A percentile compares a stretch with the other conserved stretches of the same genome.
These are phyloP conservation scores for Cryphonectria nitschkei DNA, from an alignment of 2,329 filamentous ascomycete species.

Conservation along the genomic window DNA sequence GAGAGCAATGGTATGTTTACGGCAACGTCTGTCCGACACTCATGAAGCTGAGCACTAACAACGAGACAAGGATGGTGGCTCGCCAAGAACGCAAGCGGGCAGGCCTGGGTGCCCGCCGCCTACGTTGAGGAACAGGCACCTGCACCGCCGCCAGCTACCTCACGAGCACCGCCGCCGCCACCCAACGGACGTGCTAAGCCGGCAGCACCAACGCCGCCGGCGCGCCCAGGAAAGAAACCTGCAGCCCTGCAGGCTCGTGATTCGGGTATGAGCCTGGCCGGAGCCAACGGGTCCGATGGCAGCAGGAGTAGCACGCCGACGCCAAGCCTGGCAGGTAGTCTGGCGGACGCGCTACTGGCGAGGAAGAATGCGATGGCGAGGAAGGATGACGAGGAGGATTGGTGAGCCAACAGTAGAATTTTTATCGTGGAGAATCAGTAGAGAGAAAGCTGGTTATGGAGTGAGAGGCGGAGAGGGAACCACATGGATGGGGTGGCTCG, in stretches of 20 bases:
- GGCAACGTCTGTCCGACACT: background rate
- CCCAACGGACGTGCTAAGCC: slow-evolving; percentile 66
- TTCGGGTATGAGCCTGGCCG: slow-evolving; percentile 65
- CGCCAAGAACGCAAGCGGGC: slow-evolving; percentile 71
- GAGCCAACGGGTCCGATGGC: slow-evolving; percentile 56
- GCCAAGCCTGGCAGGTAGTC: slow-evolving; percentile 70
- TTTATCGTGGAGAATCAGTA: background rate
- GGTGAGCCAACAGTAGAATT: slow-evolving; percentile 47
- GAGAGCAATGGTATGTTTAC: slow-evolving; percentile 83
- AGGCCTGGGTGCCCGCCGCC: slow-evolving; percentile 92
- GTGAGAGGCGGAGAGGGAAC: slow-evolving; percentile 2
- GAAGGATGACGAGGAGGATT: slow-evolving; percentile 72
- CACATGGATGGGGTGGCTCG: background rate
- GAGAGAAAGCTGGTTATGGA: slow-evolving; percentile 24
- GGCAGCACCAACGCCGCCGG: slow-evolving; percentile 75
- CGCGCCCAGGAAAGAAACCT: slow-evolving; percentile 76
- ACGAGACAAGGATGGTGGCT: slow-evolving; percentile 86
- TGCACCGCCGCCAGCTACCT: slow-evolving; percentile 57
- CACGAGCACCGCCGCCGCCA: slow-evolving; percentile 65
- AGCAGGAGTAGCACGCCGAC: slow-evolving; percentile 75
- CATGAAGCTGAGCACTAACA: slow-evolving; percentile 33
- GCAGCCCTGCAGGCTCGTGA: slow-evolving; percentile 73
- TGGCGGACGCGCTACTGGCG: slow-evolving; percentile 78
- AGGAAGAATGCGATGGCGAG: slow-evolving; percentile 77
- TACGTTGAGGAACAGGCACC: slow-evolving; percentile 85